Conservation (phyloP, 2,329 filamentous ascomycete genomes). For the Curvularia sp. region DNA sequence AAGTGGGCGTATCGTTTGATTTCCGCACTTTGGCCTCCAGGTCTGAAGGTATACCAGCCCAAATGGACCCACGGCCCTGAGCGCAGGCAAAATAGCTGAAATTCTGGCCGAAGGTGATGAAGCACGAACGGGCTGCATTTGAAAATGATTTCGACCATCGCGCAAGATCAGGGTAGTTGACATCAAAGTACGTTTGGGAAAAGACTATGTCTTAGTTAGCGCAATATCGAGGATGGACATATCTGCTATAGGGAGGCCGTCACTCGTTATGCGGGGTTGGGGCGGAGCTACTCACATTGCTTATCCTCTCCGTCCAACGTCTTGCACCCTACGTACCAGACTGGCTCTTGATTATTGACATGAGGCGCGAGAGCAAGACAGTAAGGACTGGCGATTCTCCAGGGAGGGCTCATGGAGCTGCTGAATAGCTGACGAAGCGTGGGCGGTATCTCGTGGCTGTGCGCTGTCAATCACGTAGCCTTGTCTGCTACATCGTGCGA, state of each 20-base stretch:
- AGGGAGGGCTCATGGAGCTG: slow-evolving; percentile 40
- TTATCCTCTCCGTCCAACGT: slow-evolving; percentile 45
- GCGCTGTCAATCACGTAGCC: slow-evolving; percentile 27
- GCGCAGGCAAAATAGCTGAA: slow-evolving; percentile 44
- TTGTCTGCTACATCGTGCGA: background rate
- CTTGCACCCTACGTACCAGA: slow-evolving; percentile 47
- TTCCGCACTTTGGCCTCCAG: slow-evolving; percentile 46
- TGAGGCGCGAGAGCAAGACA: slow-evolving; percentile 45
- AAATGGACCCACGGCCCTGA: slow-evolving; percentile 42
- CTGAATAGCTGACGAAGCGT: slow-evolving; percentile 44
- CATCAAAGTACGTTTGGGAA: slow-evolving; percentile 42
- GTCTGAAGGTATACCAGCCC: slow-evolving; percentile 43
- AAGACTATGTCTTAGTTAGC: slow-evolving; percentile 37
- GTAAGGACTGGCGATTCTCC: slow-evolving; percentile 44
- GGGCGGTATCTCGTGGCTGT: slow-evolving; percentile 45
- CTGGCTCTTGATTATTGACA: slow-evolving; percentile 35
- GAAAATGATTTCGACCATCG: slow-evolving; percentile 40
- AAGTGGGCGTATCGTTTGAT: slow-evolving; percentile 40
- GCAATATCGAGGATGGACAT: slow-evolving; percentile 3
- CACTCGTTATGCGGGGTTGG: slow-evolving; percentile 14
- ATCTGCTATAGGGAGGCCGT: slow-evolving; percentile 12
- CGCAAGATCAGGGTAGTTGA: slow-evolving; percentile 41
- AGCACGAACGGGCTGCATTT: slow-evolving; percentile 37
- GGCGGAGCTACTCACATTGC: slow-evolving; percentile 39
- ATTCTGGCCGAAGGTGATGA: slow-evolving; percentile 44